Base-by-base conservation (phyloP, 495 filamentous ascomycete genomes). In the Tuber borchii region DNA sequence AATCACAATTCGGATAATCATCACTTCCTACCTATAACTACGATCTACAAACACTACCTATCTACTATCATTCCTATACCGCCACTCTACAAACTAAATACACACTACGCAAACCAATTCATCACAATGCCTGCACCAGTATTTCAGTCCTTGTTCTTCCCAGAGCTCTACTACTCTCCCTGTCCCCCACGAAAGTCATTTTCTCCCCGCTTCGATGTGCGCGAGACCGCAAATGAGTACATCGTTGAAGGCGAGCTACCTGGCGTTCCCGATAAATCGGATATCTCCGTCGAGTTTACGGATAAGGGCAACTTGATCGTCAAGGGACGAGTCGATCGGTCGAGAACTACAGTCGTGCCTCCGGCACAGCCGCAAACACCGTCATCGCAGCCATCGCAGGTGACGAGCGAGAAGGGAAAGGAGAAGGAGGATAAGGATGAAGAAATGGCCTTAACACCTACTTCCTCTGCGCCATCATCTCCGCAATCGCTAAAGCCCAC, bases 171-270 rank as follows among this genome's bases (percentile, higher is more conserved):
- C 78, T 74, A 75, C 51, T 37, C 45, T 61, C 34, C 70, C 74
- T 78, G 56, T 10, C 74, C 76, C 43, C 74, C 76, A 22, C 72
- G 71, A 48, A 73, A 71, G 43, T 83, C 87, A 56, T 94, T 93
- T 86, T 83, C 85, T 22, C 93, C 93, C 2, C 88, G 89, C 76
- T 97, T 97, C 84, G 95, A 97, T 82, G 87, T 97, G 72, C 87
- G 87, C 75, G 94, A 97, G 85, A 84, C 87, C 6, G 86, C 88
- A 48, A 81, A 89, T 20, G 83, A 82, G 77, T 98, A 95, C 84
- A 88, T 93, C 81, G 90, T 98, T 7, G 89, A 96, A 80, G 94
- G 94, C 80, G 95, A 97, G 82, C 88, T 98, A 0, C 93, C 95
- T 0, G 95, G 95, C 43, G 87, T 94, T 68, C 8, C n/a, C 22